phyloP scores from a whole-genome alignment of 2,329 filamentous ascomycete species.

The Didymellaceae sp. region DNA sequence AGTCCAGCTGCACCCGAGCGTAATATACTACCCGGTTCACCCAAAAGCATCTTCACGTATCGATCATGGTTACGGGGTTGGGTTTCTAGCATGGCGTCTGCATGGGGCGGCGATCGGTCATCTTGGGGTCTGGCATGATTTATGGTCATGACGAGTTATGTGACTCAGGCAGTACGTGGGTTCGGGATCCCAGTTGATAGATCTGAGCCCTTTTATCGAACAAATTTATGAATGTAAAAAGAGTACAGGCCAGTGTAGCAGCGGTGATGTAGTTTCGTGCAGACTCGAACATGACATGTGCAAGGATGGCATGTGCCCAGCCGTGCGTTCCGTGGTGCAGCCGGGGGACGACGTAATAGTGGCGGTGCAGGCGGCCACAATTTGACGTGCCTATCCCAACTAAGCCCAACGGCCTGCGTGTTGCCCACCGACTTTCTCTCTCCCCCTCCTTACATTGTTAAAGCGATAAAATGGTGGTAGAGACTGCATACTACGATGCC shows the following conservation, averaged over 20 bases:
- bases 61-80: slow-evolving; percentile 37
- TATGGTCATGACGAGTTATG: slow-evolving; percentile 37
- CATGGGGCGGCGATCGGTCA: slow-evolving; percentile 45
- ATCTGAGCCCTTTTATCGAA: slow-evolving; percentile 34
- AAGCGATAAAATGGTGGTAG: slow-evolving; percentile 72
- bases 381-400: slow-evolving; percentile 8
- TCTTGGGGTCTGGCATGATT: slow-evolving; percentile 39
- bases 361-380: slow-evolving; percentile 14
- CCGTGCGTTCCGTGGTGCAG: slow-evolving; percentile 17
- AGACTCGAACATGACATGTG: background rate
- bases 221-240: slow-evolving; percentile 37
- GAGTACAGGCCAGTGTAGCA: background rate
- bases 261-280: background rate
- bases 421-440: slow-evolving; percentile 23
- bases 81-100: slow-evolving; percentile 49
- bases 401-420: slow-evolving; percentile 10
- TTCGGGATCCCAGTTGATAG: slow-evolving; percentile 35
- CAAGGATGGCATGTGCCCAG: background rate
- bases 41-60: slow-evolving; percentile 38
- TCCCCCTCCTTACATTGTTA: slow-evolving; percentile 6
- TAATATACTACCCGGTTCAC: slow-evolving; percentile 32
- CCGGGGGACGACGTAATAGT: slow-evolving; percentile 15
- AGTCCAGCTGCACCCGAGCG: slow-evolving; percentile 22
- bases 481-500: slow-evolving; percentile 87
- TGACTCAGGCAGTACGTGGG: slow-evolving; percentile 23